Evolutionary conservation across 2,329 filamentous ascomycete species (phyloP), one percentile per base, ranked within the genome.

Genomic region (Erysiphe neolycopersici): DNA sequence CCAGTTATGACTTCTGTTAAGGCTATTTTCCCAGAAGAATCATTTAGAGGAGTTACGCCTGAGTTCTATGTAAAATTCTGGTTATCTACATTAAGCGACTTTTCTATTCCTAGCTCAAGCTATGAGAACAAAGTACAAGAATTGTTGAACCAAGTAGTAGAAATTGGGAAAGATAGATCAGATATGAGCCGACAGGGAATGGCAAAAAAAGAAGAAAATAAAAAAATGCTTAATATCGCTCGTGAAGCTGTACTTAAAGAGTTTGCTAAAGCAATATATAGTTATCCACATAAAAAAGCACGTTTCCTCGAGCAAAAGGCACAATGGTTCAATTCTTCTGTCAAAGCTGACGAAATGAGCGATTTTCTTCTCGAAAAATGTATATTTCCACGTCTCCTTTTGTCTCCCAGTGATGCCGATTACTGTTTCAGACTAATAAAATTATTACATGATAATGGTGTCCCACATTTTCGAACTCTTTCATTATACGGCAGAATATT

Each of bases 21-120:
- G 46, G 61, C 64, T 5, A 62, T 69, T 0, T 57, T 82, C 11
- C 70, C 79, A 0, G 60, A 69, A 1, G 67, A 72, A 8, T 69
- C 74, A 5, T 83, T 77, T 66, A 64, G 71, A 11, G 71, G 71
- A 42, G 69, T 94, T 43, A 84, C 74, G 38, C 67, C 83, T 0
- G 74, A 80, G 29, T 87, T 94, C 57, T 94, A 83, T 54, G 73
- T 80, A 38, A 80, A 79, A 0, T 98, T 98, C 60, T 98, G 89
- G 89, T 77, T 85, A 42, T 66, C 94, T 12, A 76, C 83, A 26
- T 68, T 91, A 3, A 75, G 79, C 39, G 87, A 98, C 56, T 65
- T 94, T 45, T 71, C 73, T 45, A 74, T 85, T 49, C 80, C 81
- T 1, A 73, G 73, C 47, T 68, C 73, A 31, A 79, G 77, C 47